Conservation (phyloP, 192 early-diverging fungal genomes). For the Coemansia sp. region DNA sequence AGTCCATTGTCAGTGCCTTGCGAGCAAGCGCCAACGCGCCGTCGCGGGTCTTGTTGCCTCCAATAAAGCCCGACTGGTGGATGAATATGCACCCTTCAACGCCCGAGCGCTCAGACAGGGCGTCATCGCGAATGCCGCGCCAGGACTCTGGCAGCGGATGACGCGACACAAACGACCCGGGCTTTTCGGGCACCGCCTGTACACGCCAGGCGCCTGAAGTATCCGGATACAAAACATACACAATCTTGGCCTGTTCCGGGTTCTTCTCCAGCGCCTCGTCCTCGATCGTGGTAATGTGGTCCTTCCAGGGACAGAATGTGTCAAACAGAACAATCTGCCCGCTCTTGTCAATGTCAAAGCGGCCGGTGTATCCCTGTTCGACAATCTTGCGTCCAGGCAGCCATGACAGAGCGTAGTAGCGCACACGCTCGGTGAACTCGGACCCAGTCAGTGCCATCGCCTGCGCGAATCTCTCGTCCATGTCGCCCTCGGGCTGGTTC, state of each 20-base stretch:
- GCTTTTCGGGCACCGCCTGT: slow-evolving; percentile 64
- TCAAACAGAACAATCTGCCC: slow-evolving; percentile 84
- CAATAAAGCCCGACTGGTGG: slow-evolving; percentile 85
- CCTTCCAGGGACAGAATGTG: slow-evolving; percentile 91
- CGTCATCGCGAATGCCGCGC: slow-evolving; percentile 82
- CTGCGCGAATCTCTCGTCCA: slow-evolving; percentile 67
- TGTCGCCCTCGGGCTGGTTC: slow-evolving; percentile 80
- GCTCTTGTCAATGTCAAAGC: slow-evolving; percentile 62
- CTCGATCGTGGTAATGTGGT: slow-evolving; percentile 76
- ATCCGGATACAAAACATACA: slow-evolving; percentile 82
- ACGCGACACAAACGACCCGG: slow-evolving; percentile 66
- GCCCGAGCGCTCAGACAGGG: slow-evolving; percentile 71
- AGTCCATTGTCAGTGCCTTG: slow-evolving; percentile 52
- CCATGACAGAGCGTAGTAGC: slow-evolving; percentile 76
- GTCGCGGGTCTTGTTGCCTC: slow-evolving; percentile 75
- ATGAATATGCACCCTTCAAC: slow-evolving; percentile 84
- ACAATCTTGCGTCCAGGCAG: slow-evolving; percentile 87
- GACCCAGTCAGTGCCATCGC: slow-evolving; percentile 75
- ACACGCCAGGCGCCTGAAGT: slow-evolving; percentile 70
- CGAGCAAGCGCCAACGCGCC: slow-evolving; percentile 65
- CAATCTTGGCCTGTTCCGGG: slow-evolving; percentile 51
- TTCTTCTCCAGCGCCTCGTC: slow-evolving; percentile 56
- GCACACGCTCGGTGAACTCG: slow-evolving; percentile 70
- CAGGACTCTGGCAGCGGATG: slow-evolving; percentile 78
- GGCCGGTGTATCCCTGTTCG: slow-evolving; percentile 61